These are phyloP conservation scores for Candida qinlingensis DNA, from an alignment of 805 yeast species.

Conservation along the genomic window DNA sequence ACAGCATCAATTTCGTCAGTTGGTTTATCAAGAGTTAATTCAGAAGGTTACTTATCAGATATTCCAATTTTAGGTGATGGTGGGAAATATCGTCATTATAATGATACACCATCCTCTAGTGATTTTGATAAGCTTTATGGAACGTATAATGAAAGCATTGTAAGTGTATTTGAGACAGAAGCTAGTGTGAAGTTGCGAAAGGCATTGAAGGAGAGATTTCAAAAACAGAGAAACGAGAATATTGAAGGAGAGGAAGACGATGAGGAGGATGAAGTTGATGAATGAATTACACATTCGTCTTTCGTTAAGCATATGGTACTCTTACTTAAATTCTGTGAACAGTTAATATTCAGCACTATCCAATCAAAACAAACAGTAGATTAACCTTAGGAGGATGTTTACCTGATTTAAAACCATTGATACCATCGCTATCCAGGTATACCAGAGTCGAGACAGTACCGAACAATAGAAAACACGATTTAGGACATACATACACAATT, in stretches of 20 bases:
- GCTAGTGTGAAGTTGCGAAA: slow-evolving; percentile 10
- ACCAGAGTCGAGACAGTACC: too few species aligned
- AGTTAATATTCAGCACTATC: too few species aligned
- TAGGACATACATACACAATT: too few species aligned
- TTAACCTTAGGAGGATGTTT: too few species aligned
- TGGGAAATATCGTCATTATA: slow-evolving; percentile 8
- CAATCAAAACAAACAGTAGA: too few species aligned
- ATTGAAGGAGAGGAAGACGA: neutral
- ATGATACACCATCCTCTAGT: neutral
- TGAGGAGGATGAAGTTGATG: neutral
- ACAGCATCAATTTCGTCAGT: slow-evolving; percentile 36
- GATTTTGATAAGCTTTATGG: slow-evolving; percentile 2
- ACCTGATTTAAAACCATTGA: too few species aligned
- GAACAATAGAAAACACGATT: too few species aligned
- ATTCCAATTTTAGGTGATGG: slow-evolving; percentile 49
- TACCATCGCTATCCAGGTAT: too few species aligned
- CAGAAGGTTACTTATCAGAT: slow-evolving; percentile 56
- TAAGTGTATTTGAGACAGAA: neutral
- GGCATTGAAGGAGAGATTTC: slow-evolving; percentile 10
- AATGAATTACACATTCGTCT: neutral
- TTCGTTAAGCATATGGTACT: too few species aligned
- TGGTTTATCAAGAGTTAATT: slow-evolving; percentile 57
- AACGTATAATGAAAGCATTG: neutral
- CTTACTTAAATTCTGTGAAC: too few species aligned
- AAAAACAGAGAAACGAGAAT: neutral